These are phyloP conservation scores for Nitzschia palea DNA, from an alignment of 108 stramenopile species.

Conservation along the genomic window DNA sequence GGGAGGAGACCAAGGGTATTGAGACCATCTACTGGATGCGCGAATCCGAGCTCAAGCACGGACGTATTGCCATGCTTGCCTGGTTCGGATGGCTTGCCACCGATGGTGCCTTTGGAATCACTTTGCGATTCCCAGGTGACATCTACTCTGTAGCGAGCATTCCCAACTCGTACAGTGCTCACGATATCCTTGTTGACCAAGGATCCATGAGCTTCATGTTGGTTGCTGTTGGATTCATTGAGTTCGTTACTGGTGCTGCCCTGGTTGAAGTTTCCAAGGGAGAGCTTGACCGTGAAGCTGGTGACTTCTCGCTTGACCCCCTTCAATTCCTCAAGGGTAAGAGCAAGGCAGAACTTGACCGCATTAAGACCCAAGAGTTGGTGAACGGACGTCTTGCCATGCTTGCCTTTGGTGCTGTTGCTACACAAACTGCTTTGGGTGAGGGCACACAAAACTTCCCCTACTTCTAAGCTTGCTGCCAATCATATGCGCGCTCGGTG, in stretches of 20 bases:
- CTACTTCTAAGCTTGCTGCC: slow-evolving; percentile 57
- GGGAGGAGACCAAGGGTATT: slow-evolving; percentile 81
- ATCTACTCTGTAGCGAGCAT: slow-evolving; percentile 69
- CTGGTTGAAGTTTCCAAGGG: slow-evolving; percentile 91
- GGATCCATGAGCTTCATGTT: slow-evolving; percentile 86
- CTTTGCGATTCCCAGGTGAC: slow-evolving; percentile 81
- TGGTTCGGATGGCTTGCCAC: slow-evolving; percentile 88
- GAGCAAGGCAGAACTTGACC: slow-evolving; percentile 62
- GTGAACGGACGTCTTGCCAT: slow-evolving; percentile 95
- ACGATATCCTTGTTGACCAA: slow-evolving; percentile 74
- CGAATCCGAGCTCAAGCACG: slow-evolving; percentile 89
- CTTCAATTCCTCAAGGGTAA: slow-evolving; percentile 84
- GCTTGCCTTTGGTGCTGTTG: slow-evolving; percentile 94
- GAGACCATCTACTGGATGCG: slow-evolving; percentile 92
- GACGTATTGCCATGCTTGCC: slow-evolving; percentile 87
- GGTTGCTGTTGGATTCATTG: slow-evolving; percentile 65
- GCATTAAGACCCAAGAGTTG: slow-evolving; percentile 87
- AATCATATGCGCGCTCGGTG: not conserved
- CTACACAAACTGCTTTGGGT: slow-evolving; percentile 88
- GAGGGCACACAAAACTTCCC: slow-evolving; percentile 70
- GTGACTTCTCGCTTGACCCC: slow-evolving; percentile 88
- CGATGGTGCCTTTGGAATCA: slow-evolving; percentile 78
- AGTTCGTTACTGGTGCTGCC: slow-evolving; percentile 74
- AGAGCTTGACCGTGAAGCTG: slow-evolving; percentile 87
- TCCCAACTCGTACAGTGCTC: slow-evolving; percentile 82